Conservation (phyloP, 768 basidiomycete species). For the Tylopilus subfusipes region DNA sequence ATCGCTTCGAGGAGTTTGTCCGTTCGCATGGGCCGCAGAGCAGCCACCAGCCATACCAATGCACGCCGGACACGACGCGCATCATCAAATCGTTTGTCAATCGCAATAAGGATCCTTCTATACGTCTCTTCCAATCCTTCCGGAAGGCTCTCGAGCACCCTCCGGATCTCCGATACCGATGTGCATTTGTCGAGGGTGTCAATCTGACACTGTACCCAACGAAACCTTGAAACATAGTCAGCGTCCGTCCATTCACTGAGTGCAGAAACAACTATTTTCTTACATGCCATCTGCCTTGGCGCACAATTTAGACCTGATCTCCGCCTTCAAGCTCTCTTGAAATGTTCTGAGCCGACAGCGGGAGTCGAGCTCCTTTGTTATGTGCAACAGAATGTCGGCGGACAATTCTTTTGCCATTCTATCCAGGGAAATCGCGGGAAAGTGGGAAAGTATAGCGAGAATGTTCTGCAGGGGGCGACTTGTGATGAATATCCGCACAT, state of each 20-base stretch:
- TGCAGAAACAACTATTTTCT: too few species aligned
- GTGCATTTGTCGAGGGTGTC: constrained; percentile 12
- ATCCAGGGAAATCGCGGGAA: constrained; percentile 8
- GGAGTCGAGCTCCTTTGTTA: too few species aligned
- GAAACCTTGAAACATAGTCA: not conserved
- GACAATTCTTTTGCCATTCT: not conserved
- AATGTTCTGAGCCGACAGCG: too few species aligned
- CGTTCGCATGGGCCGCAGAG: constrained; percentile 13
- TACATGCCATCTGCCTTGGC: not conserved
- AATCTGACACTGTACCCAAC: constrained; percentile 23
- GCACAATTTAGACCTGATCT: too few species aligned
- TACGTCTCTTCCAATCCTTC: constrained; percentile 22
- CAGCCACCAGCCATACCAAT: constrained; percentile 17
- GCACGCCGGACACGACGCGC: constrained; percentile 8
- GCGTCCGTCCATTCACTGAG: too few species aligned
- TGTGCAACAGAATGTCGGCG: too few species aligned
- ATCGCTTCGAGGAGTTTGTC: constrained; percentile 14
- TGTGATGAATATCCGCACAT: constrained; percentile 7
- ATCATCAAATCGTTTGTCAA: constrained; percentile 2
- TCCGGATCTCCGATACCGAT: constrained; percentile 5
- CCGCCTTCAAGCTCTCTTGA: too few species aligned
- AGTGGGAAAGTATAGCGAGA: not conserved
- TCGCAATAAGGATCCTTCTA: constrained; percentile 14
- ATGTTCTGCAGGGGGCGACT: constrained; percentile 8
- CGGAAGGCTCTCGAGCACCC: constrained; percentile 15